A percentile compares a stretch with the other conserved stretches of the same genome.
phyloP scores from a whole-genome alignment of 257 asterid species.

The Cruciata laevipes region DNA sequence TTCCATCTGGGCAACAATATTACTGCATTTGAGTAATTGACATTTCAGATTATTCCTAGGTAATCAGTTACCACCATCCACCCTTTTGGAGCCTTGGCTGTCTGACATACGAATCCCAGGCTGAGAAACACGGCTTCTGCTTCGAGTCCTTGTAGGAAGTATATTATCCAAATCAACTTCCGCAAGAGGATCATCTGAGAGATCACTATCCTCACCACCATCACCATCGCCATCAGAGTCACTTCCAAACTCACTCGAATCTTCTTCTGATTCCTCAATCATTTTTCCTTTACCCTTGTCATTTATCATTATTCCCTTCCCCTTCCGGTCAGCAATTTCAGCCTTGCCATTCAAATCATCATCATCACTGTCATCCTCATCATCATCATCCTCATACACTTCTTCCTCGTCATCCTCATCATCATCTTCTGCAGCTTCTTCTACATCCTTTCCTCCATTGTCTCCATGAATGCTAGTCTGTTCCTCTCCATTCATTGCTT shows the following conservation, averaged over 20 bases:
- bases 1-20: neutral
- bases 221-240: constrained; percentile 25
- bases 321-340: constrained; percentile 22
- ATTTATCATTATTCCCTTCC: constrained; percentile 32
- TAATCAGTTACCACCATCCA: neutral
- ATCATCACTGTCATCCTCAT: constrained; percentile 16
- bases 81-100: neutral
- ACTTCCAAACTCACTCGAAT: constrained; percentile 22
- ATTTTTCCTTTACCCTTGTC: constrained; percentile 40
- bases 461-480: neutral
- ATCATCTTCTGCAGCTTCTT: constrained; percentile 8
- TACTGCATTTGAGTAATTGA: neutral
- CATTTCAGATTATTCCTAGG: constrained; percentile 2
- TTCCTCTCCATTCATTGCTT: constrained; percentile 14
- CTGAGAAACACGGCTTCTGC: constrained; percentile 21
- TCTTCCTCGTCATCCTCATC: constrained; percentile 19
- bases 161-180: constrained; percentile 39
- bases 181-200: constrained; percentile 35
- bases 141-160: constrained; percentile 39
- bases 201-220: constrained; percentile 24
- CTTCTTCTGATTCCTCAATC: constrained; percentile 31
- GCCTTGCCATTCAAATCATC: constrained; percentile 18
- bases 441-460: neutral
- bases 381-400: constrained; percentile 11
- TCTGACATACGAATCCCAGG: constrained; percentile 24